Percentiles rank a stretch among this genome's conserved stretches.
Conservation (phyloP, 208 protist genomes). For the Trypanosoma cruzi region DNA sequence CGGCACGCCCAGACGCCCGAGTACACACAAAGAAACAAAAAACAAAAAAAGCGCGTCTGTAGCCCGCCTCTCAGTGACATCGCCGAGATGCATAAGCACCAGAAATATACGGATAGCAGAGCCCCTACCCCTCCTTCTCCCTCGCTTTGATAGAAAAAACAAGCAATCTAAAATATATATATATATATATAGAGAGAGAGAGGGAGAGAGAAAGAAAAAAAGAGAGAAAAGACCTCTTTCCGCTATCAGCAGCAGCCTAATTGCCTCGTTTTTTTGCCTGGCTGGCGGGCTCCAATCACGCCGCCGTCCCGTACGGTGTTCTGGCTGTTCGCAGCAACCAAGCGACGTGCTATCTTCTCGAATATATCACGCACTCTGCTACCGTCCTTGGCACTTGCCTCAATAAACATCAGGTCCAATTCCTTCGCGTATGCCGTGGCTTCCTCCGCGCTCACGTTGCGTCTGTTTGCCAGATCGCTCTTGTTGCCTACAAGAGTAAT, state of each 20-base stretch:
- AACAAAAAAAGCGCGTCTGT: conserved; percentile 23
- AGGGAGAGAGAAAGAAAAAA: background rate
- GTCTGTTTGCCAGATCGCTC: conserved; percentile 69
- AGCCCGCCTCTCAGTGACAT: background rate
- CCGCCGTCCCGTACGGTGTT: conserved; percentile 73
- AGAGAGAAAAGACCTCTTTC: conserved; percentile 10
- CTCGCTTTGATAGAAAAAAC: background rate
- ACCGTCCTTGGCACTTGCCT: conserved; percentile 79
- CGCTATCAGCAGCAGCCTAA: conserved; percentile 21
- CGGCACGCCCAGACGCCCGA: no score
- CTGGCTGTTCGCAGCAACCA: conserved; percentile 58
- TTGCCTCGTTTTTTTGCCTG: conserved; percentile 6
- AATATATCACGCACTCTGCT: conserved; percentile 77
- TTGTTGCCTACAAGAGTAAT: conserved; percentile 97
- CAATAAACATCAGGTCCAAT: conserved; percentile 53
- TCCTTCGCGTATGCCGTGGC: conserved; percentile 49
- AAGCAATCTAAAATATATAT: no score
- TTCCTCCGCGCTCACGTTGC: conserved; percentile 59
- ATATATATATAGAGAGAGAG: background rate
- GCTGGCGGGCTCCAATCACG: conserved; percentile 47
- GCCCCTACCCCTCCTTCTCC: background rate
- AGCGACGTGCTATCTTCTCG: conserved; percentile 42
- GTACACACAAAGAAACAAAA: conserved; percentile 8
- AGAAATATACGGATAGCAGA: background rate
- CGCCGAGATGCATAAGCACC: background rate